Percentiles rank a stretch among this genome's conserved stretches.
Conservation (phyloP, 352 stramenopile species). For the Globisporangium middletonii region DNA sequence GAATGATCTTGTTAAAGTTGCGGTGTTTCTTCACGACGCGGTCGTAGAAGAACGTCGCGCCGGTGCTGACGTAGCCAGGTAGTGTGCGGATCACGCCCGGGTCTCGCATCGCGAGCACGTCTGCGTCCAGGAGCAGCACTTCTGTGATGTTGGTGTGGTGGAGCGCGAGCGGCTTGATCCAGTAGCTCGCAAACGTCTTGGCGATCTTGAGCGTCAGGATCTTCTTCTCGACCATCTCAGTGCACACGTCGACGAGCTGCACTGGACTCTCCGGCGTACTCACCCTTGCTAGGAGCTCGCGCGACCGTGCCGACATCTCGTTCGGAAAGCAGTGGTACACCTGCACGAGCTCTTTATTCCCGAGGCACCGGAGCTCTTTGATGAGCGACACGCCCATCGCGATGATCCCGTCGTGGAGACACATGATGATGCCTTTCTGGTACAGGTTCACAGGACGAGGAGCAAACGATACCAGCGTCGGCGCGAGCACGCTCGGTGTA, state of each 20-base stretch:
- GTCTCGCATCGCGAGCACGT: constrained; percentile 37
- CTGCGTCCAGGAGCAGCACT: constrained; percentile 45
- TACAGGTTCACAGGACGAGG: neutral
- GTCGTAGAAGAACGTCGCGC: constrained; percentile 70
- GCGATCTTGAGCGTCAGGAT: constrained; percentile 29
- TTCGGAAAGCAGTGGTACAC: constrained; percentile 43
- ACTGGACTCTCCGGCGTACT: constrained; percentile 23
- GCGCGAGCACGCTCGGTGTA: neutral
- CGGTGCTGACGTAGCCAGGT: constrained; percentile 34
- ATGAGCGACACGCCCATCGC: constrained; percentile 43
- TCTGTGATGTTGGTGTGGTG: constrained; percentile 39
- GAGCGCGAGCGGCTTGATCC: constrained; percentile 56
- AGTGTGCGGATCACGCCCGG: constrained; percentile 33
- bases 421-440: constrained; percentile 27
- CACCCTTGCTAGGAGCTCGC: constrained; percentile 29
- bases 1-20: constrained; percentile 52
- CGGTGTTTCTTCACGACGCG: constrained; percentile 46
- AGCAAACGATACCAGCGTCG: neutral
- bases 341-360: constrained; percentile 44
- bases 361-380: constrained; percentile 39
- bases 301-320: constrained; percentile 29
- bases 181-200: constrained; percentile 37
- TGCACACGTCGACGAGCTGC: constrained; percentile 42
- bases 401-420: constrained; percentile 33
- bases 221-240: constrained; percentile 15